These are phyloP conservation scores for Eucalyptus guilfoylei DNA, from an alignment of 345 rosid species.

Conservation along the genomic window DNA sequence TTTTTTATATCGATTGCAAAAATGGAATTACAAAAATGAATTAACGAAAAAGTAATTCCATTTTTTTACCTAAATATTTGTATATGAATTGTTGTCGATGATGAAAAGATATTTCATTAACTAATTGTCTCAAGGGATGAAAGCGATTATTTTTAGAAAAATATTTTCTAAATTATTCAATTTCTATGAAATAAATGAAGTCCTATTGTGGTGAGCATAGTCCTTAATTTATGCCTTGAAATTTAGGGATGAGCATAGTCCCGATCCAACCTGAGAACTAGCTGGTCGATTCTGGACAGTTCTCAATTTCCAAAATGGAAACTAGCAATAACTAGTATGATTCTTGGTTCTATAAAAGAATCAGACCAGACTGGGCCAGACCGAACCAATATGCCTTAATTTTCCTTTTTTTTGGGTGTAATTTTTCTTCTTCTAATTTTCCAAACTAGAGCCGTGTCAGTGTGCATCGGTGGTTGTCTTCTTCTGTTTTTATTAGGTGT, in stretches of 20 bases:
- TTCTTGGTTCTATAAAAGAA: background rate
- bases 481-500: no score
- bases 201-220: background rate
- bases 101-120: no score
- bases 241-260: background rate
- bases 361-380: no score
- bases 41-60: accelerated
- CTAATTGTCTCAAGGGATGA: no score
- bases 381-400: background rate
- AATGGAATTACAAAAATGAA: accelerated
- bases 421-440: background rate
- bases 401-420: background rate
- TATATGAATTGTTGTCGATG: accelerated
- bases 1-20: accelerated
- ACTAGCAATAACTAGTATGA: no score
- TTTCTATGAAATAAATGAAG: background rate
- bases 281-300: no score
- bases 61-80: no score
- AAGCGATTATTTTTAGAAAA: accelerated
- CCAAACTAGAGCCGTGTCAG: background rate
- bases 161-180: no score
- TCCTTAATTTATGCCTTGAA: background rate
- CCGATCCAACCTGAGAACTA: accelerated
- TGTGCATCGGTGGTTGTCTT: background rate
- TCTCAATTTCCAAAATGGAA: background rate